A percentile compares a stretch with the other conserved stretches of the same genome.
These are phyloP conservation scores for Anastatica hierochuntica DNA, from an alignment of 345 rosid species.

Conservation along the genomic window DNA sequence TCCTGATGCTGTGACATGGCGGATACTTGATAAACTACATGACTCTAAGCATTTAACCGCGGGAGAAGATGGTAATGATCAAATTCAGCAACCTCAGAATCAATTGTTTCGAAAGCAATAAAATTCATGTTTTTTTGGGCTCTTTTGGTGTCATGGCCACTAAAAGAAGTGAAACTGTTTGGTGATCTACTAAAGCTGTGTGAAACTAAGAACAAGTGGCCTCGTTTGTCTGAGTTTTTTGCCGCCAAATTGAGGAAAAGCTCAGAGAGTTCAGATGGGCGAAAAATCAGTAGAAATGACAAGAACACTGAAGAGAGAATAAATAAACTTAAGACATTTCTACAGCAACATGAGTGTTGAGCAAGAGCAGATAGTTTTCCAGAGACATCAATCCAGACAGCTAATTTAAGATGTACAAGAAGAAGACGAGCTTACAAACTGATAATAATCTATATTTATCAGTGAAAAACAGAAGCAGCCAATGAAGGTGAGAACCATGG, in stretches of 20 bases:
- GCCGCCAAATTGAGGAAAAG: neutral
- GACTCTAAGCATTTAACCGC: neutral
- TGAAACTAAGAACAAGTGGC: neutral
- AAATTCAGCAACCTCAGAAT: neutral
- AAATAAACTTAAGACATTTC: neutral
- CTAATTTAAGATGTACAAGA: constrained; percentile 11
- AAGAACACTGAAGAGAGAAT: neutral
- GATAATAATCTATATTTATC: neutral
- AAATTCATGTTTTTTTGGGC: neutral
- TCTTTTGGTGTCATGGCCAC: neutral
- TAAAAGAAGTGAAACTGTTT: neutral
- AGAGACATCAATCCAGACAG: constrained; percentile 7
- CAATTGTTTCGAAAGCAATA: neutral
- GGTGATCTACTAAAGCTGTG: neutral
- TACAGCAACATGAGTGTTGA: constrained; percentile 1
- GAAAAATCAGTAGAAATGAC: neutral
- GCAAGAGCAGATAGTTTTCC: neutral
- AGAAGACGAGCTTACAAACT: constrained; percentile 1
- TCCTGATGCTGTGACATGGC: constrained; percentile 88
- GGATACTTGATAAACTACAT: constrained; percentile 68
- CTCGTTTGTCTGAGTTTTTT: neutral
- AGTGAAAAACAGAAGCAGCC: constrained; percentile 3
- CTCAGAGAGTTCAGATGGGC: neutral
- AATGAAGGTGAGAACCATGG: too few species aligned
- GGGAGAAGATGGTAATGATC: constrained; percentile 5